Conservation (phyloP, 805 yeast species). For the Blastobotrys muscicola region DNA sequence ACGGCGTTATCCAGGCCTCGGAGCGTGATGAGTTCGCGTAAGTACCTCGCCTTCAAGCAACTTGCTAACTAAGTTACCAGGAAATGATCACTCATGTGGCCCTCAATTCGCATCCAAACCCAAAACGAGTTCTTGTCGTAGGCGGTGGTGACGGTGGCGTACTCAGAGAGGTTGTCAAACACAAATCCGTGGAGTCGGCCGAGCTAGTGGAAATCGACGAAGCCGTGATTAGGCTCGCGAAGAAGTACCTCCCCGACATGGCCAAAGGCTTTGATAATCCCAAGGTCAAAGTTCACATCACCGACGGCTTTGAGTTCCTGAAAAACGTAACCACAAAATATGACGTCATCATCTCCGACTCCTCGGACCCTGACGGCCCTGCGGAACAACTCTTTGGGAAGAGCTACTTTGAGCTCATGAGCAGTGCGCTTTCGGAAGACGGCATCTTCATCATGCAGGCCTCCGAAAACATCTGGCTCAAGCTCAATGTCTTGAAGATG, state of each 20-base stretch:
- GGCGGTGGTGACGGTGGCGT: constrained; percentile 99
- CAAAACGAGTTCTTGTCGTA: constrained; percentile 84
- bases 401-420: constrained; percentile 76
- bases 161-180: constrained; percentile 87
- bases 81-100: constrained; percentile 97
- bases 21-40: constrained; percentile 91
- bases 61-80: constrained; percentile 45
- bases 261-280: constrained; percentile 77
- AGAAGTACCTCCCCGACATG: constrained; percentile 82
- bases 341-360: constrained; percentile 94
- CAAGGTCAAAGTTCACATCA: constrained; percentile 81
- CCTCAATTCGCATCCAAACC: constrained; percentile 86
- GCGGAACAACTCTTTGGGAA: constrained; percentile 90
- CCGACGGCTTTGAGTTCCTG: constrained; percentile 96
- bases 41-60: constrained; percentile 4
- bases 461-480: constrained; percentile 82
- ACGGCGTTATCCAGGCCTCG: constrained; percentile 91
- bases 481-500: constrained; percentile 67
- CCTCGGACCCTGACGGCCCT: constrained; percentile 98
- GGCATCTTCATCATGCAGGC: constrained; percentile 91
- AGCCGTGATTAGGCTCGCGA: constrained; percentile 78
- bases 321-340: constrained; percentile 74
- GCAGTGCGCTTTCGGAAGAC: constrained; percentile 80
- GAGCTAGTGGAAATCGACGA: constrained; percentile 93
- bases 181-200: constrained; percentile 76